Evolutionary conservation across 1,139 yeast species (phyloP).

Genomic region (Starmera stellimalicola): DNA sequence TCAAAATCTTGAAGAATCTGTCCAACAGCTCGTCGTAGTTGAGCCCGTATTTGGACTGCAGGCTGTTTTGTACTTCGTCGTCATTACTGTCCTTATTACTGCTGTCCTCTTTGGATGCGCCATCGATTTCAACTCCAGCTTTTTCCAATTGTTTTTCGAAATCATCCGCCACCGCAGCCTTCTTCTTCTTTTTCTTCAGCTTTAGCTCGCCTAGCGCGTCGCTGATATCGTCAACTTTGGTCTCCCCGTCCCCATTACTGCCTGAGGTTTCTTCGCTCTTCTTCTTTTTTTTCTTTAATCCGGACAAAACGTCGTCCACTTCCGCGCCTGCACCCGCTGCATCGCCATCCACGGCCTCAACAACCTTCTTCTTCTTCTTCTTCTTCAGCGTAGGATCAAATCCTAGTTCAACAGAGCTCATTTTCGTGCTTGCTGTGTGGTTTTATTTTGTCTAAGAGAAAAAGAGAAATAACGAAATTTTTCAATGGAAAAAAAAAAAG

Average conservation of each 20-base stretch:
- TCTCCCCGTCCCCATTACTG: conserved; percentile 31
- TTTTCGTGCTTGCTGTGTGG: not conserved
- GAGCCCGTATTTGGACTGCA: conserved; percentile 44
- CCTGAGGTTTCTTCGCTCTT: conserved; percentile 34
- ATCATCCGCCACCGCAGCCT: conserved; percentile 57
- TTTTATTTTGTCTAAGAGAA: not conserved
- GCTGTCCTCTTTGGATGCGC: conserved; percentile 15
- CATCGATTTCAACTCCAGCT: conserved; percentile 70
- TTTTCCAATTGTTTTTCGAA: conserved; percentile 85
- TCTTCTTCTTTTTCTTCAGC: conserved; percentile 78
- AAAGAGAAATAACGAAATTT: too few relatives aligned
- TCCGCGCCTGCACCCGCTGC: conserved; percentile 15
- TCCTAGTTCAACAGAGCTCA: conserved; percentile 41
- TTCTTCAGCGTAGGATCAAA: conserved; percentile 75
- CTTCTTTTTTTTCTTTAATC: conserved; percentile 40
- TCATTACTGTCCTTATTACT: conserved; percentile 19
- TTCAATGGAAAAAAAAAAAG: too few relatives aligned
- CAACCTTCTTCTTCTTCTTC: conserved; percentile 59
- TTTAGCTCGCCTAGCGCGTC: conserved; percentile 66
- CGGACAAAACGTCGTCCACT: conserved; percentile 34
- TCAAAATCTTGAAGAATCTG: conserved; percentile 78
- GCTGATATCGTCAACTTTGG: conserved; percentile 43
- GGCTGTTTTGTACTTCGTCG: conserved; percentile 24
- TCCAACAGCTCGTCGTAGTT: conserved; percentile 72
- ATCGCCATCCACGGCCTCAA: conserved; percentile 12